Evolutionary conservation across 352 stramenopile species (phyloP).

Genomic region (Globisporangium sylvaticum): DNA sequence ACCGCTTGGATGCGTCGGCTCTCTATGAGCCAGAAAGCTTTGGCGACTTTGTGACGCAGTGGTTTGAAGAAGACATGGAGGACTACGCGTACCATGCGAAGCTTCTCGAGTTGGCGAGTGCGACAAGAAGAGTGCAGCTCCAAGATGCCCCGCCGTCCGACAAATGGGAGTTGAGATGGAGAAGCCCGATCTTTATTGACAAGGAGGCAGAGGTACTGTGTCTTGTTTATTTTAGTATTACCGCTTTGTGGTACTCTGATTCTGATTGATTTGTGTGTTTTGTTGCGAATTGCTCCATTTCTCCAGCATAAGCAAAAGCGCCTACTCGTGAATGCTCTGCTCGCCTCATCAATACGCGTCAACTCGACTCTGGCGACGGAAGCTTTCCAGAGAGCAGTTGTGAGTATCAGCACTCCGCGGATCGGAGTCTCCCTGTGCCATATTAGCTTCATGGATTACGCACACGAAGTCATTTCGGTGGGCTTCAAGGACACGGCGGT

Average conservation of each 20-base stretch:
- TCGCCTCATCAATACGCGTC: slow-evolving; percentile 67
- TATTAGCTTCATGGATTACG: slow-evolving; percentile 33
- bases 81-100: slow-evolving; percentile 37
- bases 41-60: slow-evolving; percentile 63
- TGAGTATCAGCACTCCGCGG: slow-evolving; percentile 32
- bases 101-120: slow-evolving; percentile 37
- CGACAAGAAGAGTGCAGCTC: slow-evolving; percentile 30
- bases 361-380: slow-evolving; percentile 36
- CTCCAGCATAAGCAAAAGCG: slow-evolving; percentile 60
- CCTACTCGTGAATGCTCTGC: slow-evolving; percentile 58
- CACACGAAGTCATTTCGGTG: slow-evolving; percentile 55
- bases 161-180: slow-evolving; percentile 80
- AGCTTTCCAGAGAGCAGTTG: slow-evolving; percentile 37
- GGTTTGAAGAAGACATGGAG: slow-evolving; percentile 68
- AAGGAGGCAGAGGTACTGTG: slow-evolving; percentile 39
- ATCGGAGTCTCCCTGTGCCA: slow-evolving; percentile 37
- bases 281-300: not conserved
- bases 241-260: not conserved
- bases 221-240: not conserved
- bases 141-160: slow-evolving; percentile 36
- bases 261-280: slow-evolving; percentile 7
- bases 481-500: slow-evolving; percentile 44
- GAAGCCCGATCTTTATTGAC: slow-evolving; percentile 53
- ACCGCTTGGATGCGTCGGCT: slow-evolving; percentile 16
- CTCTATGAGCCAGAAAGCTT: slow-evolving; percentile 52